Percentiles rank a stretch among this genome's conserved stretches.
These are phyloP conservation scores for Brassica juncea DNA, from an alignment of 345 rosid species.

Conservation along the genomic window DNA sequence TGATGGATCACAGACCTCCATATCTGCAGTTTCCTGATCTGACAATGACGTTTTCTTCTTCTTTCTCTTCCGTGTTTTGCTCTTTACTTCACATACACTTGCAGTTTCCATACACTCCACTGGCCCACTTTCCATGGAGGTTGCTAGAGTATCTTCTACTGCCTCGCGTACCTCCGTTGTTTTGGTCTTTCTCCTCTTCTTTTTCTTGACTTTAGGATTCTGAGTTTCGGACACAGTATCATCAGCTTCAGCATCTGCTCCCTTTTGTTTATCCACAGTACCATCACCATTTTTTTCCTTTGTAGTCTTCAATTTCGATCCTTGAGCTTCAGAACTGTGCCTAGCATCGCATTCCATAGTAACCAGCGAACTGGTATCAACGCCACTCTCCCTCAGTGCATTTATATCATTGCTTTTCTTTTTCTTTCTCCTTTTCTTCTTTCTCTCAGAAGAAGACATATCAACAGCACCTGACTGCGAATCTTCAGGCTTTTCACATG, in stretches of 20 bases:
- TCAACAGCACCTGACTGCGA: slow-evolving; percentile 14
- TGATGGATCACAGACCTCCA: slow-evolving; percentile 27
- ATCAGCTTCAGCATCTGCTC: slow-evolving; percentile 13
- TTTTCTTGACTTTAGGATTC: slow-evolving; percentile 31
- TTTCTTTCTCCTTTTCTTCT: neutral
- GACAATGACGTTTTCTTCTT: slow-evolving; percentile 17
- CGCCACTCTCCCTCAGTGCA: neutral
- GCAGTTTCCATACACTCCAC: slow-evolving; percentile 5
- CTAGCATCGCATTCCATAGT: neutral
- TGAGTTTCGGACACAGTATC: slow-evolving; percentile 25
- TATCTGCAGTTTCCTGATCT: slow-evolving; percentile 24
- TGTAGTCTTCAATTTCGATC: slow-evolving; percentile 1
- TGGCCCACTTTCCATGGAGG: neutral
- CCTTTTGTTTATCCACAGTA: slow-evolving; percentile 9
- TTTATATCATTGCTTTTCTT: neutral
- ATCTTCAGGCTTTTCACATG: slow-evolving; percentile 16
- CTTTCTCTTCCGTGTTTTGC: slow-evolving; percentile 16
- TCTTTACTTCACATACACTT: slow-evolving; percentile 3
- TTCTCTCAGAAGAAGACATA: slow-evolving; percentile 19
- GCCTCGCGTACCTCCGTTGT: slow-evolving; percentile 12
- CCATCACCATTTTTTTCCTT: slow-evolving; percentile 1
- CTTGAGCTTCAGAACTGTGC: slow-evolving; percentile 26
- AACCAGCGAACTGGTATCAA: slow-evolving; percentile 18
- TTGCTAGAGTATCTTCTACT: slow-evolving; percentile 1
- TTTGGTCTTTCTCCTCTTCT: slow-evolving; percentile 23